Evolutionary conservation across 352 stramenopile species (phyloP).

Genomic region (Plasmopara halstedii): DNA sequence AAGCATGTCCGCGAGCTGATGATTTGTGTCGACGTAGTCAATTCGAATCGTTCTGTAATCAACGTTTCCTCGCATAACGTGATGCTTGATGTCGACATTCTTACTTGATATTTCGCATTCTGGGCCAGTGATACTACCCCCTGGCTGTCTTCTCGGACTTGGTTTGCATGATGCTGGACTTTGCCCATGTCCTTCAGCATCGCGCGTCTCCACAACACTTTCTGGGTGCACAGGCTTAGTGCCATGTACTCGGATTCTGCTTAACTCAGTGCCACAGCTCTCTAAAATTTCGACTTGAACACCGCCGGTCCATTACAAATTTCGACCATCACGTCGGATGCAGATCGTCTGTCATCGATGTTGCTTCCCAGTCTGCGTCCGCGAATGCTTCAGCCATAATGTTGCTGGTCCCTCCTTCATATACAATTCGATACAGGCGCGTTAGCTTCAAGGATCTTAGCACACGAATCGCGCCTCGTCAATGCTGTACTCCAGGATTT

Average conservation of each 20-base stretch:
- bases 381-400: too few species aligned
- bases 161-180: not conserved
- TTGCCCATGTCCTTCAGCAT: constrained; percentile 2
- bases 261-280: constrained; percentile 12
- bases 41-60: not conserved
- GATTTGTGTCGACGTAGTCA: not conserved
- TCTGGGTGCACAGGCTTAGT: too few species aligned
- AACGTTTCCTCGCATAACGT: too few species aligned
- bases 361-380: too few species aligned
- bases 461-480: too few species aligned
- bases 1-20: not conserved
- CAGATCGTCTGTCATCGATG: too few species aligned
- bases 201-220: constrained; percentile 3
- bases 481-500: too few species aligned
- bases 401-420: too few species aligned
- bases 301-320: constrained; percentile 9
- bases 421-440: too few species aligned
- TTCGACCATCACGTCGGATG: constrained; percentile 7
- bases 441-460: too few species aligned
- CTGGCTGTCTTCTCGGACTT: not conserved
- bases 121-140: not conserved
- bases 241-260: constrained; percentile 14
- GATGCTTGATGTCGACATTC: too few species aligned
- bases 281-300: constrained; percentile 9
- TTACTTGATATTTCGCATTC: not conserved